These are phyloP conservation scores for Teratosphaeria pseudoeucalypti DNA, from an alignment of 2,329 filamentous ascomycete species.

Conservation along the genomic window DNA sequence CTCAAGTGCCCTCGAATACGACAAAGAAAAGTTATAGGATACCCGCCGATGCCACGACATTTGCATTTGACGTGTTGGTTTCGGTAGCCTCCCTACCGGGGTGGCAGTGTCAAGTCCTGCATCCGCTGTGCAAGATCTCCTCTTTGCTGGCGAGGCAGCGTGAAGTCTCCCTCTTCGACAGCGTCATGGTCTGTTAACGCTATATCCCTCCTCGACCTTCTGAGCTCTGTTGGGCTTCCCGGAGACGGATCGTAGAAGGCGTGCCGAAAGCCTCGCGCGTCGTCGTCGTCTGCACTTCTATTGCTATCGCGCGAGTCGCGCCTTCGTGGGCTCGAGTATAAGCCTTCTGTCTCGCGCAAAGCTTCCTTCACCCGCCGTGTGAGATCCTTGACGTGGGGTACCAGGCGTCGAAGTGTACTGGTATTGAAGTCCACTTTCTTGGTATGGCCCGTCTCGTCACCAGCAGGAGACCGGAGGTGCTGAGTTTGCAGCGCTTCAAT, in stretches of 20 bases:
- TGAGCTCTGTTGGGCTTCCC: slow-evolving; percentile 11
- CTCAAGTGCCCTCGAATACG: neutral
- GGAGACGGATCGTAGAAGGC: slow-evolving; percentile 22
- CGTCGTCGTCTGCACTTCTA: slow-evolving; percentile 6
- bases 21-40: neutral
- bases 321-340: slow-evolving; percentile 35
- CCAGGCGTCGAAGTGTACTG: slow-evolving; percentile 52
- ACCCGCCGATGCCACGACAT: neutral
- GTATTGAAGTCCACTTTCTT: slow-evolving; percentile 58
- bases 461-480: slow-evolving; percentile 15
- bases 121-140: slow-evolving; percentile 9
- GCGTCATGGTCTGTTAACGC: slow-evolving; percentile 20
- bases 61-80: neutral
- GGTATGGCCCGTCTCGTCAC: slow-evolving; percentile 19
- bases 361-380: slow-evolving; percentile 39
- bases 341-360: slow-evolving; percentile 37
- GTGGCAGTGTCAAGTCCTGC: slow-evolving; percentile 9
- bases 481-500: slow-evolving; percentile 47
- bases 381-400: slow-evolving; percentile 41
- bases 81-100: neutral
- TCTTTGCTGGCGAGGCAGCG: slow-evolving; percentile 1
- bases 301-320: slow-evolving; percentile 12
- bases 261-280: slow-evolving; percentile 26
- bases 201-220: slow-evolving; percentile 13
- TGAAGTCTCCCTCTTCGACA: slow-evolving; percentile 5